A percentile compares a stretch with the other conserved stretches of the same genome.
Evolutionary conservation across 495 filamentous ascomycete genomes (phyloP).

Genomic region (Emericellopsis terricola): DNA sequence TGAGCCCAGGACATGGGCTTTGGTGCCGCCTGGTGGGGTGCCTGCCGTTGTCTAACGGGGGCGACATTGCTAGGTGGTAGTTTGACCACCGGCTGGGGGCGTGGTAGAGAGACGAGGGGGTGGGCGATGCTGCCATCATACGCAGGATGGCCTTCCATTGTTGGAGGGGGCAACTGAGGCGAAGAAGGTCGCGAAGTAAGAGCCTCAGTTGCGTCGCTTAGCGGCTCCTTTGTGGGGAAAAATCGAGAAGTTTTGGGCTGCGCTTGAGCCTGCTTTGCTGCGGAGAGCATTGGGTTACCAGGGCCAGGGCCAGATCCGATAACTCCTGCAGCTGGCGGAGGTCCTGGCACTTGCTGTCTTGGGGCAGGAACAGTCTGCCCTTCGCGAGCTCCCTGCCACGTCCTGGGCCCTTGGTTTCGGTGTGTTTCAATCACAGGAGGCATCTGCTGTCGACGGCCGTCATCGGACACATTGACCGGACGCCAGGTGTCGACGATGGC

Average conservation of each 20-base stretch:
- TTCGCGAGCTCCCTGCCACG: no score
- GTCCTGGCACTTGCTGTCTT: background rate
- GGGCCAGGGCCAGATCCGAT: background rate
- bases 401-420: no score
- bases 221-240: conserved; percentile 41
- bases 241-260: conserved; percentile 28
- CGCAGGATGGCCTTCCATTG: conserved; percentile 50
- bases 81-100: conserved; percentile 48
- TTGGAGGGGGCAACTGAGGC: conserved; percentile 57
- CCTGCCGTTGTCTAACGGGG: background rate
- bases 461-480: conserved; percentile 26
- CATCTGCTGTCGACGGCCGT: conserved; percentile 7
- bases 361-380: no score
- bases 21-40: background rate
- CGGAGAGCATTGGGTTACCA: conserved; percentile 1
- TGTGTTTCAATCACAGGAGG: no score
- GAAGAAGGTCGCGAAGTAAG: conserved; percentile 19
- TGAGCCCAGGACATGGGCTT: background rate
- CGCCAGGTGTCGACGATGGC: conserved; percentile 48
- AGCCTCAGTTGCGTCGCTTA: conserved; percentile 6
- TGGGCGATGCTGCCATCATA: conserved; percentile 45
- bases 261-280: no score
- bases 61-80: conserved; percentile 33
- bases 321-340: background rate
- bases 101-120: conserved; percentile 52